Base-by-base conservation (phyloP, 257 asterid genomes). In the Rubia yunnanensis region DNA sequence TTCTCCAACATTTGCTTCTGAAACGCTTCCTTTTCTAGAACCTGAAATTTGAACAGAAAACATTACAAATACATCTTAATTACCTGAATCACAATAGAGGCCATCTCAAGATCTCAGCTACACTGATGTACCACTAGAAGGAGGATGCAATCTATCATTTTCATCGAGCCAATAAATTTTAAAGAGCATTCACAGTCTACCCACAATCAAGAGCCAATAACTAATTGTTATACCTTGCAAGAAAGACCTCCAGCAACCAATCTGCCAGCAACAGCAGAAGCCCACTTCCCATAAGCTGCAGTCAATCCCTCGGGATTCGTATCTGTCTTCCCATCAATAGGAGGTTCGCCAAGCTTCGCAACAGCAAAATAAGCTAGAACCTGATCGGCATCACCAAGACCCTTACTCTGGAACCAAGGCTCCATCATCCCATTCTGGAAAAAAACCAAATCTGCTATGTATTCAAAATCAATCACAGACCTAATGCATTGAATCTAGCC, bases 381-480 rank as follows among this genome's bases (percentile, higher is more conserved):
- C 83, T 94, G 97, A 63, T 84, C 92, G 17, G 96, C 95, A 59
- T 87, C 85, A 8, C 88, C 89, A 0, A 88, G 90, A 50, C 92
- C 95, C 80, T 86, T 90, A 72, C 87, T 88, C 64, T 82, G 65
- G 66, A 90, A 90, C 99, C 99, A 94, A 7, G 97, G 96, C 80
- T 94, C 99, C 87, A 94, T 79, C 99, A 94, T 90, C 74, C 99
- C 99, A 52, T 94, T 94, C 97, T 94, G 99, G 97, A 94, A 94
- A 88, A 92, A 94, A 67, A 94, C 96, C 92, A 94, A 85, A 76
- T 90, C 97, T 94, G 99, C 96, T 76, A 83, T 82, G 77, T 80
- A 74, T 81, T 84, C 80, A 87, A 83, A 76, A 76, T 84, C 68
- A 80, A 81, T 78, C 36, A 64, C 65, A 66, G 39, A 44, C 56